These are phyloP conservation scores for Daldinia caldariorum DNA, from an alignment of 495 filamentous ascomycete genomes.

Conservation along the genomic window DNA sequence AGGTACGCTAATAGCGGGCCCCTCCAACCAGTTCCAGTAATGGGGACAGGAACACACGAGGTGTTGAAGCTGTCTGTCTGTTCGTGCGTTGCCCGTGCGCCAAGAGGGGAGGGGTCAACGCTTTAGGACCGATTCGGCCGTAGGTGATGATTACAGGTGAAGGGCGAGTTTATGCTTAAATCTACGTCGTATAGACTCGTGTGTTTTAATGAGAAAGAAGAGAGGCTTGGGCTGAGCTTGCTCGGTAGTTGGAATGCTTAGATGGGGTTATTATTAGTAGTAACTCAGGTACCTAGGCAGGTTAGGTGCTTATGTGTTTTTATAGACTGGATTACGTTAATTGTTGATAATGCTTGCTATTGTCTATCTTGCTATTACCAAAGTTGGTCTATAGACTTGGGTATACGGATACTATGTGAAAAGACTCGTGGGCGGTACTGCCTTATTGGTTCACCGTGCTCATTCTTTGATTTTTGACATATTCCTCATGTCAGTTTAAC, in stretches of 20 bases:
- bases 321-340: no score
- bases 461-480: not conserved
- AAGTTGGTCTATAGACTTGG: not conserved
- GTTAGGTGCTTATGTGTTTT: no score
- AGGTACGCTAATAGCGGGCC: conserved; percentile 3
- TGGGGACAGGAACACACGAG: conserved; percentile 28
- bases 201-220: not conserved
- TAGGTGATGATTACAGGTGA: not conserved
- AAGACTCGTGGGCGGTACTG: not conserved
- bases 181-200: conserved; percentile 5
- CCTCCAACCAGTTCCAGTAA: conserved; percentile 22
- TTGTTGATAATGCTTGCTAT: not conserved
- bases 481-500: not conserved
- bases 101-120: not conserved
- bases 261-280: conserved; percentile 1
- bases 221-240: not conserved
- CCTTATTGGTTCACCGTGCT: not conserved
- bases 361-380: not conserved
- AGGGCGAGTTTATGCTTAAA: not conserved
- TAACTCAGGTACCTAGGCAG: no score
- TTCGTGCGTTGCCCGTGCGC: no score
- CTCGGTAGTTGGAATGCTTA: not conserved
- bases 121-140: not conserved
- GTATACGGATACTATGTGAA: not conserved
- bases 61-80: conserved; percentile 9